Evolutionary conservation across 129 eudicot species (phyloP), one percentile per base, ranked within the genome.

Genomic region (Sambucus nigra): DNA sequence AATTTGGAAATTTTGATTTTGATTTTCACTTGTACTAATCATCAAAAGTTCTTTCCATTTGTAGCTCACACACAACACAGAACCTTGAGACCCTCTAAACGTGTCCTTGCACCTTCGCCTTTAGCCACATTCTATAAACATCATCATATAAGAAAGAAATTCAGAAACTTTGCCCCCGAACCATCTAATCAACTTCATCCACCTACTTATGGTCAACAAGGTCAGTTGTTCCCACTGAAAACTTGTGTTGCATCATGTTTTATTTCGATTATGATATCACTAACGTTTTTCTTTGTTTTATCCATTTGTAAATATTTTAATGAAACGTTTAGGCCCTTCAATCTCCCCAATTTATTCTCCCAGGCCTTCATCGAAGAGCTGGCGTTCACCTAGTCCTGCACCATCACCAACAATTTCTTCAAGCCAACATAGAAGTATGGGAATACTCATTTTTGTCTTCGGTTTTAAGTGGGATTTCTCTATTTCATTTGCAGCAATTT

Each of bases 361-460:
- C 16, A 5, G 31, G 25, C 52, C 80, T 63, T 65, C 77, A 16
- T 23, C 74, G 16, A 38, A 5, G 19, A 65, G 41, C 52, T 45
- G 63, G 74, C 55, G 29, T 41, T 23, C 68, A n/a, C 63, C 32
- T 26, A 56, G 56, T 29, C 83, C 73, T 65, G 61, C 74, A 18
- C 79, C 83, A 66, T 35, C 88, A 56, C 79, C 94, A 8, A 55
- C 44, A 42, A 53, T 61, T 68, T 70, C 76, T 42, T 61, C 80
- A 45, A 61, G 68, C 48, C 76, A 51, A 55, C 63, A 55, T 23
- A 41, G 38, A 33, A 51, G 94, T 83, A 63, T 39, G 73, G 8
- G 62, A 47, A 77, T 26, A 31, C 57, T 64, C 39, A 21, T 47
- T 62, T 61, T 40, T 31, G 42, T 22, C 49, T 58, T 64, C 31